Evolutionary conservation across 129 eudicot species (phyloP), one percentile per base, ranked within the genome.

Genomic region (Mikania micrantha): DNA sequence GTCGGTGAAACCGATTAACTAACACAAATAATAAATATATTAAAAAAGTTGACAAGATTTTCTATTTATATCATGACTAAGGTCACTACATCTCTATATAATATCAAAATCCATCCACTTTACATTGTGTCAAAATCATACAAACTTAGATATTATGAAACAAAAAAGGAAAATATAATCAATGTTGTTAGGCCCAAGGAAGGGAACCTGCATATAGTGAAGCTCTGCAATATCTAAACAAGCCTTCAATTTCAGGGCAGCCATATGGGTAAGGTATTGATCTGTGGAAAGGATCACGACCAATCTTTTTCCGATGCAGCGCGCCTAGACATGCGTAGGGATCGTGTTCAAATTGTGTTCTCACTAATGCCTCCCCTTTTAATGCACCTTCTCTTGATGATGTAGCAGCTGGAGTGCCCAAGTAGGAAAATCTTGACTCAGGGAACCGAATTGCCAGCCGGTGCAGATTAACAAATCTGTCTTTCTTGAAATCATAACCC

Each of bases 191-290:
- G 60, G 82, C 79, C 97, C 96, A 91, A 66, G 97, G 97, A 35
- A 91, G 84, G 71, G 71, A 71, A 47, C 94, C 97, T 32, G 80
- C 64, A 82, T 85, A 91, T 5, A 78, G 71, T 16, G 76, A 65
- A 64, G 77, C 40, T 3, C 94, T 86, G 74, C 97, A 88, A 29
- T 91, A 88, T 71, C 78, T 78, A 66, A 91, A 91, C 81, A 91
- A 74, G 9, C 85, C 90, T 77, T 78, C 66, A 5, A 91, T 91
- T 78, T 88, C 97, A 6, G 96, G 97, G 69, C 97, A 91, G 42
- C 97, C 97, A 73, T 80, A 77, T 9, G 97, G 96, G 65, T 88
- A 91, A 72, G 97, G 97, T 20, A 91, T 84, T 9, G 97, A 78
- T 54, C 97, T 76, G 50, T 91, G 97, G 78, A 91, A 91, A 31